phyloP scores from a whole-genome alignment of 257 asterid genomes.

The Anisodus acutangulus region DNA sequence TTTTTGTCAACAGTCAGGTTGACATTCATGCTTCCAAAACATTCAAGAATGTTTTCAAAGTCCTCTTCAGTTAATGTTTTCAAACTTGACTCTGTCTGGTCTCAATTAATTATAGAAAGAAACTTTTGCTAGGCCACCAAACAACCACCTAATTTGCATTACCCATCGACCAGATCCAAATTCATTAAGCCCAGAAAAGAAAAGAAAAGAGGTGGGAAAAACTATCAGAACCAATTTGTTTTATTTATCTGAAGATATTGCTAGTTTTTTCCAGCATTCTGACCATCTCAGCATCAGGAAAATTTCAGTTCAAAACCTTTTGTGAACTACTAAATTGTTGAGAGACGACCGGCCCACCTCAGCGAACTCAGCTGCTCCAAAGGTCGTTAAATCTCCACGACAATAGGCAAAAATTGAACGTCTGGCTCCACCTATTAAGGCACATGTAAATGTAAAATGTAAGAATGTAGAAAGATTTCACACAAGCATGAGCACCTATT shows the following conservation, averaged over 20 bases:
- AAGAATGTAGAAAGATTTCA: not conserved
- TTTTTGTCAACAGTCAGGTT: not conserved
- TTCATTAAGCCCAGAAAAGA: not conserved
- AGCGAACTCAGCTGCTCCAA: constrained; percentile 23
- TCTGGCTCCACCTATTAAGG: not conserved
- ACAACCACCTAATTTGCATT: not conserved
- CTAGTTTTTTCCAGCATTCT: not conserved
- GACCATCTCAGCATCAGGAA: not conserved
- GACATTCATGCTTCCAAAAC: not conserved
- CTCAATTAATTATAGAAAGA: not conserved
- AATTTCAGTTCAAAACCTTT: not conserved
- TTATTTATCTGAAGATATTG: not conserved
- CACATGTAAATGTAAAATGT: not conserved
- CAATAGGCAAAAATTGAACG: not conserved
- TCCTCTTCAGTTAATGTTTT: constrained; percentile 5
- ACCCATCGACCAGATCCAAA: not conserved
- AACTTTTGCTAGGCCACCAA: constrained; percentile 28
- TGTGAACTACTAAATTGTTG: not conserved
- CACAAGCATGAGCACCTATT: not conserved
- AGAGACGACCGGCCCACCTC: not conserved
- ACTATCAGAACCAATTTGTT: not conserved
- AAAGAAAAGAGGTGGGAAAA: not conserved
- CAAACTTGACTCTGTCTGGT: not conserved
- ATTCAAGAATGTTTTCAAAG: constrained; percentile 6
- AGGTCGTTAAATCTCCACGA: not conserved